Evolutionary conservation across 2,329 filamentous ascomycete species (phyloP), one percentile per base, ranked within the genome.

Genomic region (Penicillium italicum): DNA sequence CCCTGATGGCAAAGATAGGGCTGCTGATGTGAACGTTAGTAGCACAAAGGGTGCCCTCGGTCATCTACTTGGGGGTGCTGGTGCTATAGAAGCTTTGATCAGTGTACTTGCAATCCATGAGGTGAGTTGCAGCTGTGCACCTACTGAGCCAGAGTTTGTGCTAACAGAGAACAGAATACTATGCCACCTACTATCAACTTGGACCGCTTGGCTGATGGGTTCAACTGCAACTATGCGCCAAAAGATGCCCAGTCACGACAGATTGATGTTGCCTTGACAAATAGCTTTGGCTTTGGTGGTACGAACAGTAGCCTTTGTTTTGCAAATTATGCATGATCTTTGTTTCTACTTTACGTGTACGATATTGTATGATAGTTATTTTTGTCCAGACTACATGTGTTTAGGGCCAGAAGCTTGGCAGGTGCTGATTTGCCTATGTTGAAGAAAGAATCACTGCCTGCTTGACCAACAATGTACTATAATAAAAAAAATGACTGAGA

Each of bases 281-380:
- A 99, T 69, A 97, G 93, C 71, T 99, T 99, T 76, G 94, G 94
- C 0, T 99, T 99, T 76, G 94, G 94, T 11, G 94, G 94, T 16
- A 97, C 93, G 1, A 99, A 99, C 76, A 92, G 93, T 40, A 91
- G 86, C 51, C 77, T 99, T 36, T 91, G 91, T 50, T 93, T 97
- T 66, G 64, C 70, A 5, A 68, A 63, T 50, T 65, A 64, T 49
- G 52, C 48, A 51, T 46, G 57, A 50, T 61, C 10, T 33, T n/a
- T 43, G 12, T n/a, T 60, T 49, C 47, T 14, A 26, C 6, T 14
- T 6, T 10, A 12, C 20, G 36, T 20, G 26, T 41, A 57, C 22
- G 11, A 53, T 45, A 42, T 37, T 41, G 46, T 49, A 42, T 30
- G 22, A 60, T 58, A 56, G 54, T 60, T 42, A 56, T 55, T 60